phyloP scores from a whole-genome alignment of 768 basidiomycete species.

The Terana coerulea region DNA sequence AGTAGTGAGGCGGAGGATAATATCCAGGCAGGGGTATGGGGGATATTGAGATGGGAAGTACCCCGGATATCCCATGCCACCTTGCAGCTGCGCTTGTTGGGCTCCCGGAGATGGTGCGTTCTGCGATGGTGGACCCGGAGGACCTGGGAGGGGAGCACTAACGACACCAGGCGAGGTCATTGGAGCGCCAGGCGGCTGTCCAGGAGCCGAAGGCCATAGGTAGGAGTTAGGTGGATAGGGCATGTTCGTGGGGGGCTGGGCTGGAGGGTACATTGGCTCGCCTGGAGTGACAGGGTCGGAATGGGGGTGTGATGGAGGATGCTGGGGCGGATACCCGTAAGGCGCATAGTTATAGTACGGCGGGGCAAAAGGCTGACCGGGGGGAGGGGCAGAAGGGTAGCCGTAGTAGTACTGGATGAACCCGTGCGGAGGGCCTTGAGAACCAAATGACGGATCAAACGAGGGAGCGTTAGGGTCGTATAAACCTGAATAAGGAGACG shows the following conservation, averaged over 20 bases:
- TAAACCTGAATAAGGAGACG: conserved; percentile 70
- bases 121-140: background rate
- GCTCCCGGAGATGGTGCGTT: conserved; percentile 12
- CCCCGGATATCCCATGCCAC: conserved; percentile 11
- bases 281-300: conserved; percentile 29
- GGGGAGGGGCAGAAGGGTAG: conserved; percentile 27
- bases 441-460: conserved; percentile 26
- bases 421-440: conserved; percentile 19
- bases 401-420: conserved; percentile 29
- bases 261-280: conserved; percentile 29
- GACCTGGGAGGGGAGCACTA: background rate
- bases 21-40: conserved; percentile 17
- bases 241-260: conserved; percentile 22
- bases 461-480: conserved; percentile 51
- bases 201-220: conserved; percentile 31
- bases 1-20: conserved; percentile 20
- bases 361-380: conserved; percentile 33
- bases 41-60: conserved; percentile 12
- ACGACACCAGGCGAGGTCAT: conserved; percentile 10
- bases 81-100: conserved; percentile 20
- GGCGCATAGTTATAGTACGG: conserved; percentile 51
- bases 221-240: conserved; percentile 29
- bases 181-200: conserved; percentile 6
- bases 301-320: conserved; percentile 38
- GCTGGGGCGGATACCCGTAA: conserved; percentile 50